Conservation (phyloP, 495 filamentous ascomycete genomes). For the Glarea lozoyensis region DNA sequence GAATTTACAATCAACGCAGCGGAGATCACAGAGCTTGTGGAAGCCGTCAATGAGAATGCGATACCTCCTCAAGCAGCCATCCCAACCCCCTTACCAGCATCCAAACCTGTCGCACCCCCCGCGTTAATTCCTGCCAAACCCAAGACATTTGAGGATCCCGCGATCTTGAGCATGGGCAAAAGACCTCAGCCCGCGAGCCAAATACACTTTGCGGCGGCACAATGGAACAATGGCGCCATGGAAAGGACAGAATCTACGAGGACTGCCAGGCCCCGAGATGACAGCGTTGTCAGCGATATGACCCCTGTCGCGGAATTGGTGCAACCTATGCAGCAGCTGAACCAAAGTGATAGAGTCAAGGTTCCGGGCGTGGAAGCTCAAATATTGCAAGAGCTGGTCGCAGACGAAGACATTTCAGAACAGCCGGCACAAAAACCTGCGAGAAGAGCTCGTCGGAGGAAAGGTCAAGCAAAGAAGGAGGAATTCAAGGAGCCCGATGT, state of each 20-base stretch:
- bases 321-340: conserved; percentile 12
- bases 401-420: conserved; percentile 25
- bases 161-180: conserved; percentile 41
- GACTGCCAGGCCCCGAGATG: conserved; percentile 8
- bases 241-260: conserved; percentile 9
- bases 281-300: conserved; percentile 1
- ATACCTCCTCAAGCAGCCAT: conserved; percentile 5
- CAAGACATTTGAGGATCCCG: conserved; percentile 40
- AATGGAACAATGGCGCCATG: conserved; percentile 11
- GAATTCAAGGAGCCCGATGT: conserved; percentile 10
- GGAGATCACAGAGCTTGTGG: conserved; percentile 31
- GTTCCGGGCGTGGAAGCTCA: conserved; percentile 3
- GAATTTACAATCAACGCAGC: conserved; percentile 26
- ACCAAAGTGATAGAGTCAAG: conserved; percentile 2
- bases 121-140: conserved; percentile 8
- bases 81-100: no score
- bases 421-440: conserved; percentile 2
- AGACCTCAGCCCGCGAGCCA: conserved; percentile 13
- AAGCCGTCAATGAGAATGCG: conserved; percentile 22
- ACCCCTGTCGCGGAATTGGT: conserved; percentile 10
- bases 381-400: conserved; percentile 10
- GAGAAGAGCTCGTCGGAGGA: conserved; percentile 7
- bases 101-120: conserved; percentile 4
- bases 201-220: conserved; percentile 1
- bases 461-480: conserved; percentile 2